Base-by-base conservation (phyloP, 495 filamentous ascomycete genomes). In the Aspergillus affinis region DNA sequence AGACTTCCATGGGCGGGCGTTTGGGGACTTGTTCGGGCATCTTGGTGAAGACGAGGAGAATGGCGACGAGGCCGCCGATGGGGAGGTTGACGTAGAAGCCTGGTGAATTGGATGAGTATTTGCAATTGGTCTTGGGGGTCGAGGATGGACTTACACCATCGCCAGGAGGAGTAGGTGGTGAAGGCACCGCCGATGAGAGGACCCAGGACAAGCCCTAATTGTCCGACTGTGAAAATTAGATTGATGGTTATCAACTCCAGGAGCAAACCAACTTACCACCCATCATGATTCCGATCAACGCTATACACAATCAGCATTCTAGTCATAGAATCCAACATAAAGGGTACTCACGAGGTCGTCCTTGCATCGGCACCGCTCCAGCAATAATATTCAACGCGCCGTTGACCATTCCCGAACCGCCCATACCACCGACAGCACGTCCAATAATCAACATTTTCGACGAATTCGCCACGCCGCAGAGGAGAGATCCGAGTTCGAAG, bases 51-150 rank as follows among this genome's bases (percentile, higher is more conserved):
- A 78, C 53, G 7, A 85, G 55, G 1, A 65, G 29, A 15, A 78
- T 23, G 6, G 65, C 76, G 7, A 76, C 71, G n/a, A 83, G 48
- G 1, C 62, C 81, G 29, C 81, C 84, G 30, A 82, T 68, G 3
- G 82, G 83, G 18, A 86, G 71, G 58, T 86, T 87, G 57, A 86
- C 78, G 61, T 81, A 85, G 63, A 85, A 85, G 53, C 61, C 61
- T 63, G 52, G 82, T 41, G 41, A 13, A 3, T 72, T 73, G 21
- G 44, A 10, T 50, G 6, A 1, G 48, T 30, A 21, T 45, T 2
- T 23, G 30, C 2, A 29, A 19, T 10, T 48, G 18, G 48, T 61
- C 18, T 10, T 18, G 32, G 29, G 2, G 26, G 27, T 41, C 3
- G 18, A 32, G 19, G 36, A 4, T 7, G n/a, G 12, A 64, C 67